Base-by-base conservation (phyloP, 1,139 yeast genomes). In the Debaryomycetaceae sp. region DNA sequence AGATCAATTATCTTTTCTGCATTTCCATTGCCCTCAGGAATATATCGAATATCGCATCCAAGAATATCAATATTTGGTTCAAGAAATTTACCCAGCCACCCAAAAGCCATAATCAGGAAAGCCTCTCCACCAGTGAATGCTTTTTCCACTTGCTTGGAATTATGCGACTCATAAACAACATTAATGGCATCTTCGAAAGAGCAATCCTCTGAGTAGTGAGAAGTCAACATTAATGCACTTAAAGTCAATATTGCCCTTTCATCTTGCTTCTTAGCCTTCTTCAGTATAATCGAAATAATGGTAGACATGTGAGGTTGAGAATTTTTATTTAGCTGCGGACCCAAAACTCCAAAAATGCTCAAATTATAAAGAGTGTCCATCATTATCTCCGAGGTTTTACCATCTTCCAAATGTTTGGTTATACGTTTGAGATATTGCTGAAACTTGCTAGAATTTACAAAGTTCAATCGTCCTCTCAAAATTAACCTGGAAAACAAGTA, bases 41-140 rank as follows among this genome's bases (percentile, higher is more conserved):
- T 49, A 39, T 54, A 62, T 9, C 48, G 42, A 8, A 53, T 20
- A 1, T 42, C 27, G 23, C 54, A 63, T 13, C 66, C 74, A 44
- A 66, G 75, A 13, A 84, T 69, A 58, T 85, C 91, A 34, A 81
- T 52, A 24, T 73, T 65, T 38, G 78, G 69, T 37, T 65, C 62
- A 49, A 89, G 66, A 13, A 76, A 73, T 24, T 70, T 74, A 0
- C 96, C 84, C 2, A 73, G 60, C 95, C 96, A 87, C 0, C 97
- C 97, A 24, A 83, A 75, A 0, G 88, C 82, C 5, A 84, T 58
- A 17, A 88, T 70, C 33, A 88, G 75, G 24, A 90, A 66, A 0
- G 96, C 93, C 60, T 93, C 98, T 45, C 98, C 98, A 43, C 84
- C 76, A 0, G 91, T 75, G 55, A 93, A 89, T 36, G 86, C 66